Evolutionary conservation across 177 flowering plant genomes (phyloP), one percentile per base, ranked within the genome.

Genomic region (Vitis hybrid): DNA sequence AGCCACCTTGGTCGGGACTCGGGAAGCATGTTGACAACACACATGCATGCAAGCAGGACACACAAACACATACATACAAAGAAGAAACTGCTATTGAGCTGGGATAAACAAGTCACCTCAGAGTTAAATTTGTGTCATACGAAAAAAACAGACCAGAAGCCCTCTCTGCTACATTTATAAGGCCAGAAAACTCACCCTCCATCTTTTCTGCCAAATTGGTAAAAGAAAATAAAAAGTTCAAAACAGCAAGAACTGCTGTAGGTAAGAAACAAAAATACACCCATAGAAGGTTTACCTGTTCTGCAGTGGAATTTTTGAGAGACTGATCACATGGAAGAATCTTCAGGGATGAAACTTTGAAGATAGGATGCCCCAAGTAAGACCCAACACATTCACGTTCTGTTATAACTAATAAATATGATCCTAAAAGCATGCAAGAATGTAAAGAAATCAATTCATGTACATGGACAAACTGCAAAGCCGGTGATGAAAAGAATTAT

Each of bases 121-220:
- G 79, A 32, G 98, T 94, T 68, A 96, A 83, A 79, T 96, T 93
- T 73, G 78, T 80, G 49, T 96, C 93, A 77, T 96, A 93, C 15
- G 99, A 96, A 78, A 94, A 92, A 80, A 82, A 93, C 39, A 96
- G 82, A 70, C 98, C 99, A 75, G 84, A 71, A 61, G 93, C 87
- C 80, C 71, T 87, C 83, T 96, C 97, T 69, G 95, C 97, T 74
- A 91, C 86, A 77, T 76, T 85, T 65, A 96, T 80, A 78, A 96
- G 88, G 64, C 62, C 74, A 66, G 94, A 84, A 71, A 92, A 91
- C 77, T 91, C 97, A 62, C 80, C 73, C 85, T 96, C 98, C 91
- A 89, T 76, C 84, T 84, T 92, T 91, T 93, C 99, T 96, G 95
- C 80, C 74, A 80, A 74, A 69, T 26, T 57, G 39, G 15, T 21